Evolutionary conservation across 768 basidiomycete genomes (phyloP).

Genomic region (Trametes cubensis): DNA sequence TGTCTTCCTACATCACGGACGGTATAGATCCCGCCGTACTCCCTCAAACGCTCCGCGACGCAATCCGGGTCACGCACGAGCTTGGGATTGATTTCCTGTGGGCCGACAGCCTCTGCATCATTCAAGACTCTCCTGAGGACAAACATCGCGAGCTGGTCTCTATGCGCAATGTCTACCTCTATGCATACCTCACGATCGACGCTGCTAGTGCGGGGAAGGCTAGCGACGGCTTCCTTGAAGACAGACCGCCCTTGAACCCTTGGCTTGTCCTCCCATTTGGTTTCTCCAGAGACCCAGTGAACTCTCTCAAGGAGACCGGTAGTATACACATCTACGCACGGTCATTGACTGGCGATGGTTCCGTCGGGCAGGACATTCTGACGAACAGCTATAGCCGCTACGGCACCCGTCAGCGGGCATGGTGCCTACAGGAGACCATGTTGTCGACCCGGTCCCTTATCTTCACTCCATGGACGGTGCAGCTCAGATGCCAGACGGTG

Average conservation of each 20-base stretch:
- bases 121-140: slow-evolving; percentile 5
- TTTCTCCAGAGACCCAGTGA: not conserved
- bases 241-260: too few species aligned
- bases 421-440: slow-evolving; percentile 5
- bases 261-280: not conserved
- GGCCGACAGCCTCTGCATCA: slow-evolving; percentile 10
- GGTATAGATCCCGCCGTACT: not conserved
- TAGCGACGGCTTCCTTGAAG: not conserved
- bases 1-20: not conserved
- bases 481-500: not conserved
- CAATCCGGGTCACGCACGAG: not conserved
- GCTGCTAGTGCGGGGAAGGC: not conserved
- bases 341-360: too few species aligned
- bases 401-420: not conserved
- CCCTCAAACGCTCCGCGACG: slow-evolving; percentile 5
- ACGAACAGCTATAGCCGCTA: too few species aligned
- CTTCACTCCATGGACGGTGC: not conserved
- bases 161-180: not conserved
- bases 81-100: not conserved
- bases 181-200: slow-evolving; percentile 1
- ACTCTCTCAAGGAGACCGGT: too few species aligned
- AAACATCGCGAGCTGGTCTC: not conserved
- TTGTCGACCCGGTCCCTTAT: slow-evolving; percentile 1
- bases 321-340: too few species aligned
- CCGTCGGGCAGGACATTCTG: too few species aligned